Base-by-base conservation (phyloP, 2,329 filamentous ascomycete species). In the Periglandula ipomoeae region DNA sequence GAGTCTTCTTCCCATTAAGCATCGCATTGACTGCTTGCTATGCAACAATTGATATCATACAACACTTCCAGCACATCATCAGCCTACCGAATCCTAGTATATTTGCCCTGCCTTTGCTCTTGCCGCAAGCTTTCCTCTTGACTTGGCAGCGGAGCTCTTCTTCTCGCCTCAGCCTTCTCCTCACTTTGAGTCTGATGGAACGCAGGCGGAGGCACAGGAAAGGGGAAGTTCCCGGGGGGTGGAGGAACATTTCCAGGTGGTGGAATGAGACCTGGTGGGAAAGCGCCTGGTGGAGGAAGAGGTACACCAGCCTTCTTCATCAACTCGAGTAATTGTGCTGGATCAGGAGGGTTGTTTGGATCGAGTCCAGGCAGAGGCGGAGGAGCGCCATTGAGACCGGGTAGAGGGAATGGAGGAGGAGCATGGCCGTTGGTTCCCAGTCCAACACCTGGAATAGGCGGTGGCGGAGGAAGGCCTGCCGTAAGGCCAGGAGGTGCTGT, bases 121-220 rank as follows among this genome's bases (percentile, higher is more conserved):
- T 84, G 80, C 56, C 83, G 79, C 57, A 94, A 67, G 57, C 86
- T 90, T 62, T 93, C 89, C 61, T 87, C 81, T 66, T 94, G 89
- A 61, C 87, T 90, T 0, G 89, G 89, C 39, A 95, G 67, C 8
- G 87, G 88, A 5, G 78, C 87, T 52, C 85, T 75, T 17, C 81
- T 69, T 5, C 67, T 62, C 20, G 58, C 62, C 11, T 64, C 66
- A 58, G 63, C 58, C 50, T 66, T 60, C 50, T 65, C 61, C 46
- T 50, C 61, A n/a, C n/a, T n/a, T 5, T 60, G 58, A 35, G 53
- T 54, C 17, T 65, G 62, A 19, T 69, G 65, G 53, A 71, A 62
- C 48, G 56, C 69, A 54, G 60, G 71, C 50, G 62, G 71, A 24
- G 67, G 65, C 42, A 65, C 59, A 1, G 61, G 64, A 42, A 67